phyloP scores from a whole-genome alignment of 306 rosid genomes.

The Glycine tomentella region DNA sequence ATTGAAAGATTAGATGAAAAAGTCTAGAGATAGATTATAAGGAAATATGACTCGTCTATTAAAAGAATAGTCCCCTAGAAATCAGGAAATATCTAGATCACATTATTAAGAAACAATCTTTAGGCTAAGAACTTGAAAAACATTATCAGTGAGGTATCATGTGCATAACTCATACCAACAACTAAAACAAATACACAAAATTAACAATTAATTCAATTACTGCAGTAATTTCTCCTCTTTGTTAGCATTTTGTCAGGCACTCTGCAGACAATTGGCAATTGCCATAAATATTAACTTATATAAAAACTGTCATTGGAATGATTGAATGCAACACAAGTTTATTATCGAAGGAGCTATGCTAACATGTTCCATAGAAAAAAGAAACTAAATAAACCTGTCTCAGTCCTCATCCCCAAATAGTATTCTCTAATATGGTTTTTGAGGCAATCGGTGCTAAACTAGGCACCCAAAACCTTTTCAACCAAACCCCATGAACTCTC shows the following conservation, averaged over 20 bases:
- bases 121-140: neutral
- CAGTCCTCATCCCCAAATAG: neutral
- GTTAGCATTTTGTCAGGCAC: neutral
- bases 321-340: neutral
- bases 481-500: neutral
- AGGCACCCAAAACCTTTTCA: conserved; percentile 9
- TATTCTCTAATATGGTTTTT: neutral
- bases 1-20: conserved; percentile 27
- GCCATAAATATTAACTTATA: neutral
- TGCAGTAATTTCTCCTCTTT: neutral
- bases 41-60: conserved; percentile 15
- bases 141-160: neutral
- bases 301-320: neutral
- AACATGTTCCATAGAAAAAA: neutral
- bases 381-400: neutral
- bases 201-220: conserved; percentile 10
- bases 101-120: neutral
- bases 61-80: conserved; percentile 15
- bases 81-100: conserved; percentile 15
- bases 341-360: neutral
- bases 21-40: neutral
- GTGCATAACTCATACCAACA: conserved; percentile 12
- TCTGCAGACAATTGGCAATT: neutral
- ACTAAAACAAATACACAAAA: neutral
- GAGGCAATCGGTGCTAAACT: conserved; percentile 10